These are phyloP conservation scores for Epicoccum sorghinum DNA, from an alignment of 2,329 filamentous ascomycete genomes.

Conservation along the genomic window DNA sequence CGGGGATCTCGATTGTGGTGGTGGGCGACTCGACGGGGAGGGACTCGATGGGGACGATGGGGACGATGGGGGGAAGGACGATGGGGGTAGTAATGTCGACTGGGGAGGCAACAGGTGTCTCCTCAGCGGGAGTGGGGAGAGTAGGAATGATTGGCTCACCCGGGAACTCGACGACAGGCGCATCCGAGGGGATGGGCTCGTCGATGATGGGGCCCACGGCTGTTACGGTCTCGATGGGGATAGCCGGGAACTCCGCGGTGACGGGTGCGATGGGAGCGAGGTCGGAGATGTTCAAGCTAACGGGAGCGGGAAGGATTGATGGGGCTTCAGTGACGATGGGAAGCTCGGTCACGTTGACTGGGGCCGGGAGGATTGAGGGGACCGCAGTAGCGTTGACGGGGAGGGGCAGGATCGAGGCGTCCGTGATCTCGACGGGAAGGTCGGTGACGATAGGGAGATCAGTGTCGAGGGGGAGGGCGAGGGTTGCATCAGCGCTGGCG, in stretches of 20 bases:
- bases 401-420: neutral
- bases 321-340: neutral
- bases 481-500: conserved; percentile 6
- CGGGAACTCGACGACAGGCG: conserved; percentile 13
- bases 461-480: neutral
- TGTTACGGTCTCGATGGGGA: conserved; percentile 1
- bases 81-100: no score
- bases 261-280: neutral
- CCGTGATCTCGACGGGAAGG: neutral
- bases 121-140: neutral
- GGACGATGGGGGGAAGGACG: neutral
- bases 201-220: conserved; percentile 1
- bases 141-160: conserved; percentile 14
- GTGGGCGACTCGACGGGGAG: neutral
- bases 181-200: conserved; percentile 4
- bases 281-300: neutral
- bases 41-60: neutral
- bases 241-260: neutral
- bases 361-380: neutral
- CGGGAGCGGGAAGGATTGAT: neutral
- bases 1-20: neutral
- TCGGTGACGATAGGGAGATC: neutral
- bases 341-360: neutral
- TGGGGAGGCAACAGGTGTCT: neutral
- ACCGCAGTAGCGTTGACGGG: neutral